Evolutionary conservation across 495 filamentous ascomycete species (phyloP).

Genomic region (Thozetella sp.): DNA sequence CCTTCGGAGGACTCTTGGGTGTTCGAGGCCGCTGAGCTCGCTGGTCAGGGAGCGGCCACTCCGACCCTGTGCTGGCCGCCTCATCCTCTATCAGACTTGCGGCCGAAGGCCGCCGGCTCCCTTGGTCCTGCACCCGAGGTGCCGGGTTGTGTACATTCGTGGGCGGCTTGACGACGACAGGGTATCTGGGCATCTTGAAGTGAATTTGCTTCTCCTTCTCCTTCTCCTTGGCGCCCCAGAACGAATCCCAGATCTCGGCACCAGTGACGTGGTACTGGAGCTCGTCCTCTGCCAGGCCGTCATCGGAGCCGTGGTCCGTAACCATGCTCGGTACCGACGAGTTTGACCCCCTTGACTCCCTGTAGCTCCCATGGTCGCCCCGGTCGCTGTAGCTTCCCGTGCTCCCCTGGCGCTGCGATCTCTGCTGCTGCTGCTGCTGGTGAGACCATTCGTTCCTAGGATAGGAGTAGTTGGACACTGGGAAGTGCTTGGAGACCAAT

Average conservation of each 20-base stretch:
- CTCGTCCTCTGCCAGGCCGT: slow-evolving; percentile 25
- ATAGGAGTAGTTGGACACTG: slow-evolving; percentile 17
- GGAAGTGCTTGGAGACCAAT: slow-evolving; percentile 1
- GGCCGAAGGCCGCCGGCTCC: background rate
- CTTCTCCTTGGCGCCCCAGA: slow-evolving; percentile 10
- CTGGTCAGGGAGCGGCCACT: slow-evolving; percentile 2
- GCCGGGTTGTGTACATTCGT: background rate
- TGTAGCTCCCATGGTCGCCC: background rate
- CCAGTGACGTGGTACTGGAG: slow-evolving; percentile 15
- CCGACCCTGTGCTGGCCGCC: background rate
- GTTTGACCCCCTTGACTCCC: slow-evolving; percentile 14
- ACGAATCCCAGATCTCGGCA: slow-evolving; percentile 23
- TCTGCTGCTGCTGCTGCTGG: background rate
- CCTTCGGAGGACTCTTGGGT: slow-evolving; percentile 13
- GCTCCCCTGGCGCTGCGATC: background rate
- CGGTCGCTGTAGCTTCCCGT: background rate
- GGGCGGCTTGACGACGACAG: slow-evolving; percentile 11
- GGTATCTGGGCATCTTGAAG: slow-evolving; percentile 7
- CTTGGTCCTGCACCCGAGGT: slow-evolving; percentile 1
- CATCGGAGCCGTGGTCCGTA: slow-evolving; percentile 27
- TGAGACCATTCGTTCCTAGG: slow-evolving; percentile 4
- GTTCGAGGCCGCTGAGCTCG: slow-evolving; percentile 4
- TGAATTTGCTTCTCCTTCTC: background rate
- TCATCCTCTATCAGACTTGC: slow-evolving; percentile 2
- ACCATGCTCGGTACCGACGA: slow-evolving; percentile 24